Evolutionary conservation across 208 protist species (phyloP).

Genomic region (Leishmania martiniquensis): DNA sequence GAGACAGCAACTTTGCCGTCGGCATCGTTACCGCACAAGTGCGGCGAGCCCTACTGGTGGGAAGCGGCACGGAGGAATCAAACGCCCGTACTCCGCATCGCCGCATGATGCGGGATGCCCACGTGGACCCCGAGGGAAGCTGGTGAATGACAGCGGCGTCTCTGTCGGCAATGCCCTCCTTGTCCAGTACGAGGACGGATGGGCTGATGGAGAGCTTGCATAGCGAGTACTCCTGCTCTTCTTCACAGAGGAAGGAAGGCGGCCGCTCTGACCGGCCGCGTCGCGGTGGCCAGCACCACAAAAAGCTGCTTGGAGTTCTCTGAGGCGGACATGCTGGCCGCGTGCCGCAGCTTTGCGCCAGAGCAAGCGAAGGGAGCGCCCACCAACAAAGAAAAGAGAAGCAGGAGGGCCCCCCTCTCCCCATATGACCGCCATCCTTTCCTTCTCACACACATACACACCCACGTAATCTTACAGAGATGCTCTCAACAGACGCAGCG

Average conservation of each 20-base stretch:
- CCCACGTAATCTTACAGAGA: no score
- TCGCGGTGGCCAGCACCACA: background rate
- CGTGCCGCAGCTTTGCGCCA: background rate
- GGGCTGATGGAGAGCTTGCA: constrained; percentile 21
- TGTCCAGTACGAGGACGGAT: background rate
- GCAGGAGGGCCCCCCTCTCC: background rate
- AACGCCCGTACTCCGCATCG: background rate
- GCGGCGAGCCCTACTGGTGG: constrained; percentile 12
- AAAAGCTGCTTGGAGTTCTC: constrained; percentile 12
- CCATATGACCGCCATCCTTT: background rate
- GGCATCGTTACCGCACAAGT: constrained; percentile 21
- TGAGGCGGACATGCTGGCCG: background rate
- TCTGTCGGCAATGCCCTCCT: background rate
- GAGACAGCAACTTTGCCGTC: constrained; percentile 21
- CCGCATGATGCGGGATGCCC: constrained; percentile 3
- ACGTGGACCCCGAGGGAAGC: background rate
- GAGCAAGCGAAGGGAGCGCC: background rate
- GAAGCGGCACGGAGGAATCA: background rate
- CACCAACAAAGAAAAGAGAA: background rate
- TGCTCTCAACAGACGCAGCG: no score
- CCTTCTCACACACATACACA: background rate
- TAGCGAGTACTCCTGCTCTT: background rate
- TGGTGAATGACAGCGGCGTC: background rate
- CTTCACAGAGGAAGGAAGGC: background rate
- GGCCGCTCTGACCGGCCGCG: background rate